Evolutionary conservation across 345 rosid species (phyloP).

Genomic region (Euphorbia peplus): DNA sequence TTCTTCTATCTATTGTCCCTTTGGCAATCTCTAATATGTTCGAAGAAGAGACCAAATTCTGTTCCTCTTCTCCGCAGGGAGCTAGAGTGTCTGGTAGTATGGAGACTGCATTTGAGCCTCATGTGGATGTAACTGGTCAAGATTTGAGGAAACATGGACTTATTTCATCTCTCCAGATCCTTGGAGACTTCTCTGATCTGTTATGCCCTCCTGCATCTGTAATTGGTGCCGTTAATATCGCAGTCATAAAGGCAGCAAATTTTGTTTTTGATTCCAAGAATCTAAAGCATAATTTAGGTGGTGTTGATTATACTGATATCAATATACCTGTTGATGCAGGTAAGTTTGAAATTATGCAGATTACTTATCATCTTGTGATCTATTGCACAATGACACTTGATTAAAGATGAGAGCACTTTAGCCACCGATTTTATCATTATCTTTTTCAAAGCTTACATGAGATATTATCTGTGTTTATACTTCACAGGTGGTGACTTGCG

Average conservation of each 20-base stretch:
- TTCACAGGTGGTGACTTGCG: conserved; percentile 59
- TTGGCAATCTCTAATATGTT: conserved; percentile 46
- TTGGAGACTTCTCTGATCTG: conserved; percentile 54
- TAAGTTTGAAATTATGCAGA: conserved; percentile 15
- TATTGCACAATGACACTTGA: background rate
- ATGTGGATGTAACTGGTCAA: conserved; percentile 21
- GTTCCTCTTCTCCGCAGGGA: conserved; percentile 27
- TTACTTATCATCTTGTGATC: conserved; percentile 2
- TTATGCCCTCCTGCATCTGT: conserved; percentile 52
- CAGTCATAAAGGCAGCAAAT: conserved; percentile 52
- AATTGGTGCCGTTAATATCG: conserved; percentile 42
- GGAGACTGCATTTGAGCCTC: conserved; percentile 27
- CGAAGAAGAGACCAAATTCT: conserved; percentile 31
- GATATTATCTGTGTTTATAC: conserved; percentile 7
- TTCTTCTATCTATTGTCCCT: conserved; percentile 60
- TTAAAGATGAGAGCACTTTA: background rate
- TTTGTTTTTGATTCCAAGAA: conserved; percentile 36
- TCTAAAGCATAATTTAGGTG: conserved; percentile 22
- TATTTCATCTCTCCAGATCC: conserved; percentile 48
- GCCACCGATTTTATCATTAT: background rate
- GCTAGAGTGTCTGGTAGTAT: conserved; percentile 13
- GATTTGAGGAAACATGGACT: conserved; percentile 37
- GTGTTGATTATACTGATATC: conserved; percentile 20
- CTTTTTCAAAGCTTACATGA: conserved; percentile 1
- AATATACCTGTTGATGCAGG: conserved; percentile 35